A percentile compares a stretch with the other conserved stretches of the same genome.
Evolutionary conservation across 495 filamentous ascomycete species (phyloP).

Genomic region (Penicillium maclennaniae): DNA sequence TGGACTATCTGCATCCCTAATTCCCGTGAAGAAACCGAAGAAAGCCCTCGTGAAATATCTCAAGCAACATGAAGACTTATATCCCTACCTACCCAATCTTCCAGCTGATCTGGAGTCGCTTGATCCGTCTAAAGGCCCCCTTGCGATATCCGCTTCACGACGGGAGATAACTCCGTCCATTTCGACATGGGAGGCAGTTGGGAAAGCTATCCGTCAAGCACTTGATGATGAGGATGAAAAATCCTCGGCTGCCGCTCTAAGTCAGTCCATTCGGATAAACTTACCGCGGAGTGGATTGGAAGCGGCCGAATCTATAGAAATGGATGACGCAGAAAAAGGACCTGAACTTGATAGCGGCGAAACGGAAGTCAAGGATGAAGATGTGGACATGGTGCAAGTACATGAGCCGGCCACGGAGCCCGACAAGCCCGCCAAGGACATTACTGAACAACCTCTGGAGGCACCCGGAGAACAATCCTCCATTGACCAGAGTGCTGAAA

Average conservation of each 20-base stretch:
- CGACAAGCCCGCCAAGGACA: slow-evolving; percentile 6
- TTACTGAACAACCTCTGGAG: slow-evolving; percentile 14
- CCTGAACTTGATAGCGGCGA: slow-evolving; percentile 4
- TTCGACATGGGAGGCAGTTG: slow-evolving; percentile 52
- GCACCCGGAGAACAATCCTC: slow-evolving; percentile 36
- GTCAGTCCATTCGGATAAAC: slow-evolving; percentile 34
- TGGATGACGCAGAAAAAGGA: slow-evolving; percentile 13
- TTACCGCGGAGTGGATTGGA: slow-evolving; percentile 29
- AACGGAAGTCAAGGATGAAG: slow-evolving; percentile 5
- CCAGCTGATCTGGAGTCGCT: slow-evolving; percentile 33
- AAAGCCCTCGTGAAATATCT: slow-evolving; percentile 61
- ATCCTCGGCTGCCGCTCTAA: slow-evolving; percentile 30
- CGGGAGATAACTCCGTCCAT: slow-evolving; percentile 30
- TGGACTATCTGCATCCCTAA: slow-evolving; percentile 60
- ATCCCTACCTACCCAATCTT: slow-evolving; percentile 67
- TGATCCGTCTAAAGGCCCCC: slow-evolving; percentile 23
- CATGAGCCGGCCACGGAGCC: slow-evolving; percentile 11
- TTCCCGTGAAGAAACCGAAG: slow-evolving; percentile 60
- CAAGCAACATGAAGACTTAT: slow-evolving; percentile 66
- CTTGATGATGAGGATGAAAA: slow-evolving; percentile 43
- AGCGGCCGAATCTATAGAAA: slow-evolving; percentile 8
- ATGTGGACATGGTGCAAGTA: slow-evolving; percentile 13
- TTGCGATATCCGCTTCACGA: slow-evolving; percentile 26
- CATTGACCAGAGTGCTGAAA: slow-evolving; percentile 40
- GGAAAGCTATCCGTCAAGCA: slow-evolving; percentile 53